Evolutionary conservation across 2,329 filamentous ascomycete species (phyloP), one percentile per base, ranked within the genome.

Genomic region (Sarocladiaceae sp.): DNA sequence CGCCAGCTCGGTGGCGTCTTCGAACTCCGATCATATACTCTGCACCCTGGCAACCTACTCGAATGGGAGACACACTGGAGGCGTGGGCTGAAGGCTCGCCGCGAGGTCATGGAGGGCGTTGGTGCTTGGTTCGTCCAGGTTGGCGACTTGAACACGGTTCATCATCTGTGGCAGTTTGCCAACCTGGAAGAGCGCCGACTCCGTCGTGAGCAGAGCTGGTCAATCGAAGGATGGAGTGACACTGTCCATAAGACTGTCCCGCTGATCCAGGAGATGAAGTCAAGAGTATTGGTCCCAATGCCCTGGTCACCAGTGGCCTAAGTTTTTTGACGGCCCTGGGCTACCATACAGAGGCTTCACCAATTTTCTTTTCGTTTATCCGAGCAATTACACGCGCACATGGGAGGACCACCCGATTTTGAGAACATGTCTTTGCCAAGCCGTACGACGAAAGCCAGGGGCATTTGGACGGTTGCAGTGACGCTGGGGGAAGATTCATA

Each of bases 21-120:
- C 66, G 94, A 99, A 75, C 80, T 99, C 29, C 89, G 94, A 50
- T 97, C 94, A 2, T 99, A 99, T 75, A 97, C 91, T 4, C 80
- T 99, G 20, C 90, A 97, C 66, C 94, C 94, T 0, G 94, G 94
- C 37, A 97, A 97, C 68, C 78, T 99, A 39, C 80, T 99, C 7
- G 94, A 99, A 72, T 99, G 94, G 94, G 94, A 99, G 78, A 95
- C 90, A 36, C 94, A 99, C 72, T 99, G 94, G 94, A 83, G 95
- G 55, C 85, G 90, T 58, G 94, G 94, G 23, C 80, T 99, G 52
- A 88, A 89, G 71, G 94, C 94, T 2, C 83, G 94, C 50, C 83
- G 91, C 48, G 91, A 97, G 71, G 93, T 97, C 52, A 99, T 99
- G 94, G 94, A 99, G 71, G 94, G 94, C 13, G 92, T 96, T 1